A percentile compares a stretch with the other conserved stretches of the same genome.
Conservation (phyloP, 2,329 filamentous ascomycete genomes). For the Tolypocladium endophyticum region DNA sequence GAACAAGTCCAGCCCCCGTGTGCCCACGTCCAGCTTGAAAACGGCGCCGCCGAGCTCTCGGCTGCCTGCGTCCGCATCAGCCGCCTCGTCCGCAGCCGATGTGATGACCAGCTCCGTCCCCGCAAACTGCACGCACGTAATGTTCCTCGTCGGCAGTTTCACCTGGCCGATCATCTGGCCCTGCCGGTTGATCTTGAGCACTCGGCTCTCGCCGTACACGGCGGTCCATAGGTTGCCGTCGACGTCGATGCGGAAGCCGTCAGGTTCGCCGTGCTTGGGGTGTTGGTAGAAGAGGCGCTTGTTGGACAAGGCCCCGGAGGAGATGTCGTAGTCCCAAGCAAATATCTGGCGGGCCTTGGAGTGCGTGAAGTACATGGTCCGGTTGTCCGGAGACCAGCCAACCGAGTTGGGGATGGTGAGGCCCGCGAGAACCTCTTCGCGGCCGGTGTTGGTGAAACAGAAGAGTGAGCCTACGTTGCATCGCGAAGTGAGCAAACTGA, state of each 20-base stretch:
- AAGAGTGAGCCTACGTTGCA: conserved; percentile 54
- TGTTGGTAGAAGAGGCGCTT: conserved; percentile 65
- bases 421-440: conserved; percentile 46
- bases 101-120: conserved; percentile 71
- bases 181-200: conserved; percentile 61
- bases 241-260: conserved; percentile 75
- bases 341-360: conserved; percentile 61
- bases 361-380: conserved; percentile 76
- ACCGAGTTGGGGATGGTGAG: conserved; percentile 79
- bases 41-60: conserved; percentile 57
- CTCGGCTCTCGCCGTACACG: conserved; percentile 66
- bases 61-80: conserved; percentile 48
- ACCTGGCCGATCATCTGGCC: conserved; percentile 68
- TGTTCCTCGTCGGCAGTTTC: conserved; percentile 63
- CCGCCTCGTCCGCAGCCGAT: conserved; percentile 53
- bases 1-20: conserved; percentile 51
- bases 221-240: conserved; percentile 86
- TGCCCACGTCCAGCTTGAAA: conserved; percentile 69
- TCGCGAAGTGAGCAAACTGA: not conserved
- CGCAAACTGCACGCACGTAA: conserved; percentile 73
- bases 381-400: conserved; percentile 64
- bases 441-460: conserved; percentile 54
- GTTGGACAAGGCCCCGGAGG: conserved; percentile 55
- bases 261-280: conserved; percentile 56
- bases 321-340: conserved; percentile 60